Evolutionary conservation across 1,284 basidiomycete genomes (phyloP), one percentile per base, ranked within the genome.

Genomic region (Ceratobasidium theobromae): DNA sequence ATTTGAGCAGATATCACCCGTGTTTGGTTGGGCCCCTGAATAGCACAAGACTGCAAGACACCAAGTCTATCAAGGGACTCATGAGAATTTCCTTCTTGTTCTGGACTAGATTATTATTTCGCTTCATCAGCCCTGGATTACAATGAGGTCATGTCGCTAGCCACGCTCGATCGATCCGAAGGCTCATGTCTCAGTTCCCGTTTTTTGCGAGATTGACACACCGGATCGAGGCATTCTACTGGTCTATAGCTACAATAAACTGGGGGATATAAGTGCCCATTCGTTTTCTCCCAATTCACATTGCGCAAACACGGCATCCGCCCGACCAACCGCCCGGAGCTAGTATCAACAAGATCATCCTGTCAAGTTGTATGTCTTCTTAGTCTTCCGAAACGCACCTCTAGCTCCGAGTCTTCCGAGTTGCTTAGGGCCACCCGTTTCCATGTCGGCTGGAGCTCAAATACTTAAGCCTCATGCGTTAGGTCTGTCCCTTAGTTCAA

Each of bases 401-500:
- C 28, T 30, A 51, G 41, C 46, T 48, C 43, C 51, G n/a, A 41
- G 51, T 46, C 28, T 4, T 65, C 48, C 51, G 32, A 32, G 18
- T 65, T 25, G 23, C 41, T 65, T 52, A 23, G 51, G 35, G 25
- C 38, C 43, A 16, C 32, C 43, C 32, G 41, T 65, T n/a, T 21
- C 21, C 35, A 65, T 65, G 62, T 53, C 66, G 18, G 48, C 48
- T 48, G 60, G 58, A n/a, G 58, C 46, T 38, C 52, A 58, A 16
- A 43, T 69, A 58, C 65, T 69, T 49, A 62, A 58, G 28, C 68
- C 68, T 38, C 64, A 57, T 14, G 54, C 53, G 38, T 65, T 57
- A 65, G 64, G 64, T 30, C 53, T 69, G 14, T 69, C 66, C 45
- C 68, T 65, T 25, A 65, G 68, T 35, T 69, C 68, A 21, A 66